These are phyloP conservation scores for Candida takata DNA, from an alignment of 805 yeast genomes.

Conservation along the genomic window DNA sequence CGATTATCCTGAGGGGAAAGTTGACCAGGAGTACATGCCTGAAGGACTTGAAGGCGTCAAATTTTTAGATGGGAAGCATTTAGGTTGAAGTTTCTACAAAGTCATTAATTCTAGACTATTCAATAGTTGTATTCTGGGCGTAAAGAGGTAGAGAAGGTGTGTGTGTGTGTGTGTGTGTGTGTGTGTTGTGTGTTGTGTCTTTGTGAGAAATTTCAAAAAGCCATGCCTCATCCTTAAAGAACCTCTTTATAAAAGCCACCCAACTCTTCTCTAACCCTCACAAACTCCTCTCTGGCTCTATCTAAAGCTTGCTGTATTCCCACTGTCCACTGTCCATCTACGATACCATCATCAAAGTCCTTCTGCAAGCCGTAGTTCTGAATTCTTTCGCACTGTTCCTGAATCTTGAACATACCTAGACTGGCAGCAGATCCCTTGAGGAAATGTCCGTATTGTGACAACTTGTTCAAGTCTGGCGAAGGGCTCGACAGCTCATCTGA, in stretches of 20 bases:
- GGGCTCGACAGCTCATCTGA: constrained; percentile 37
- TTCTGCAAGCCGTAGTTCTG: constrained; percentile 70
- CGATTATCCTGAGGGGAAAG: constrained; percentile 61
- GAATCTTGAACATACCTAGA: constrained; percentile 74
- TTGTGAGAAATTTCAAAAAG: too few relatives aligned
- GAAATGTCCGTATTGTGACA: constrained; percentile 83
- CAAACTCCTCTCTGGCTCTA: constrained; percentile 45
- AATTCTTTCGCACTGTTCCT: constrained; percentile 84
- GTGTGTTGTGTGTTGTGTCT: too few relatives aligned
- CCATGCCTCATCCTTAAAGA: too few relatives aligned
- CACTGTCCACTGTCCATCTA: constrained; percentile 21
- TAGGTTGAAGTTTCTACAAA: constrained; percentile 38
- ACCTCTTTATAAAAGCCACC: constrained; percentile 42
- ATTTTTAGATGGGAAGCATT: constrained; percentile 45
- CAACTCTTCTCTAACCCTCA: constrained; percentile 42
- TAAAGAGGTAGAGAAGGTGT: too few relatives aligned
- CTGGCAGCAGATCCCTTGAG: constrained; percentile 95
- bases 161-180: too few relatives aligned
- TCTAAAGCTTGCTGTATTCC: constrained; percentile 48
- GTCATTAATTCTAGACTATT: too few relatives aligned
- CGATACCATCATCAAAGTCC: constrained; percentile 25
- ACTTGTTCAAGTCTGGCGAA: constrained; percentile 36
- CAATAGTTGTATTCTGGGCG: too few relatives aligned
- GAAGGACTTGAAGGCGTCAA: constrained; percentile 39
- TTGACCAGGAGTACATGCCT: constrained; percentile 73